Percentiles rank a stretch among this genome's conserved stretches.
phyloP scores from a whole-genome alignment of 2,329 filamentous ascomycete genomes.

The Knufia petricola region DNA sequence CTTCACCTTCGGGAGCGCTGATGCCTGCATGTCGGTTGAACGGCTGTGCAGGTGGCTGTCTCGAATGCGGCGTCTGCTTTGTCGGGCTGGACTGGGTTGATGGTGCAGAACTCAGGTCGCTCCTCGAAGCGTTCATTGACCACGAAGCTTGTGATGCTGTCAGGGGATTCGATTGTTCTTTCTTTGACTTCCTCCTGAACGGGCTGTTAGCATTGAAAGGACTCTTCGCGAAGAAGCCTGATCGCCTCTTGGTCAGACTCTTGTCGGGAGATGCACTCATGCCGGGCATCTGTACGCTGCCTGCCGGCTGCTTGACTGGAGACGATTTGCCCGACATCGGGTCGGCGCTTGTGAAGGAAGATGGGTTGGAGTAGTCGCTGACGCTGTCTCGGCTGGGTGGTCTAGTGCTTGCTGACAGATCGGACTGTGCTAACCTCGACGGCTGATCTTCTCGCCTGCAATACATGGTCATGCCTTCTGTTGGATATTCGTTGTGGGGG shows the following conservation, averaged over 20 bases:
- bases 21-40: slow-evolving; percentile 30
- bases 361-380: slow-evolving; percentile 84
- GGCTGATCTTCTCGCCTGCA: slow-evolving; percentile 62
- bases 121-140: slow-evolving; percentile 20
- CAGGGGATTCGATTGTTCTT: slow-evolving; percentile 39
- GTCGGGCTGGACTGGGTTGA: slow-evolving; percentile 35
- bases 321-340: slow-evolving; percentile 64
- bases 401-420: slow-evolving; percentile 54
- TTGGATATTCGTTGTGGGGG: slow-evolving; percentile 86
- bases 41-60: slow-evolving; percentile 23
- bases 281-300: slow-evolving; percentile 33
- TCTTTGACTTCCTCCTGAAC: slow-evolving; percentile 83
- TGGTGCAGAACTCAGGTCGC: slow-evolving; percentile 4
- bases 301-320: slow-evolving; percentile 52
- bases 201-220: slow-evolving; percentile 67
- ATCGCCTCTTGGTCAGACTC: slow-evolving; percentile 59
- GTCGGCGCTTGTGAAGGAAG: slow-evolving; percentile 79
- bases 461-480: slow-evolving; percentile 96
- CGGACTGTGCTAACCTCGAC: slow-evolving; percentile 56
- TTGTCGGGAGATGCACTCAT: slow-evolving; percentile 42
- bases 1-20: slow-evolving; percentile 51
- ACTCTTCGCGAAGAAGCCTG: slow-evolving; percentile 85
- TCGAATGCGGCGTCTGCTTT: slow-evolving; percentile 29
- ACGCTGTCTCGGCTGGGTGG: slow-evolving; percentile 79
- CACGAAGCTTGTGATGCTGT: slow-evolving; percentile 1